phyloP scores from a whole-genome alignment of 805 yeast genomes.

The Kazachstania martiniae region DNA sequence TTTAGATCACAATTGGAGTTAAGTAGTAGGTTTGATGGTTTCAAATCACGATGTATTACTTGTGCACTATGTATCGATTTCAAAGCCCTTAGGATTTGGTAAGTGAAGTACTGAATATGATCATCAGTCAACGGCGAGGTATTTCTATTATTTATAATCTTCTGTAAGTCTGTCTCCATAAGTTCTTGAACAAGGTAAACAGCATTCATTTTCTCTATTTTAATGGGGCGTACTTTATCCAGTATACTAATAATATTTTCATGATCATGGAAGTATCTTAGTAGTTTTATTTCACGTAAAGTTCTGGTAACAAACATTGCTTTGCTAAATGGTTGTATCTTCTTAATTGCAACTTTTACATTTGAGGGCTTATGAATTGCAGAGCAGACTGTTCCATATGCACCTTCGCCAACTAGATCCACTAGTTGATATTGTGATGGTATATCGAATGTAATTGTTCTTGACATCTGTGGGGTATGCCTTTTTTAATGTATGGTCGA shows the following conservation, averaged over 20 bases:
- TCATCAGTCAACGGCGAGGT: constrained; percentile 40
- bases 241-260: constrained; percentile 60
- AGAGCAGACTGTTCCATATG: constrained; percentile 68
- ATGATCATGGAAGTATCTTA: constrained; percentile 54
- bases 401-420: constrained; percentile 67
- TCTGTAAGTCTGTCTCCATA: constrained; percentile 67
- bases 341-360: constrained; percentile 64
- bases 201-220: constrained; percentile 51
- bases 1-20: constrained; percentile 66
- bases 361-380: constrained; percentile 54
- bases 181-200: constrained; percentile 68
- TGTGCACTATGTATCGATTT: constrained; percentile 62
- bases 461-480: constrained; percentile 24
- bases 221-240: constrained; percentile 55
- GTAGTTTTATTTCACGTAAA: constrained; percentile 54
- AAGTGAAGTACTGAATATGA: constrained; percentile 59
- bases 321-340: constrained; percentile 59
- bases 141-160: constrained; percentile 40
- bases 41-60: constrained; percentile 67
- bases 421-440: constrained; percentile 50
- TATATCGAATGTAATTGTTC: constrained; percentile 51
- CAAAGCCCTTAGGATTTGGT: constrained; percentile 60
- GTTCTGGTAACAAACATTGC: constrained; percentile 60
- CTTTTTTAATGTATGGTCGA: background rate
- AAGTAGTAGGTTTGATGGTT: constrained; percentile 60